Evolutionary conservation across 2,329 filamentous ascomycete species (phyloP).

Genomic region (Coniochaeta prunicola): DNA sequence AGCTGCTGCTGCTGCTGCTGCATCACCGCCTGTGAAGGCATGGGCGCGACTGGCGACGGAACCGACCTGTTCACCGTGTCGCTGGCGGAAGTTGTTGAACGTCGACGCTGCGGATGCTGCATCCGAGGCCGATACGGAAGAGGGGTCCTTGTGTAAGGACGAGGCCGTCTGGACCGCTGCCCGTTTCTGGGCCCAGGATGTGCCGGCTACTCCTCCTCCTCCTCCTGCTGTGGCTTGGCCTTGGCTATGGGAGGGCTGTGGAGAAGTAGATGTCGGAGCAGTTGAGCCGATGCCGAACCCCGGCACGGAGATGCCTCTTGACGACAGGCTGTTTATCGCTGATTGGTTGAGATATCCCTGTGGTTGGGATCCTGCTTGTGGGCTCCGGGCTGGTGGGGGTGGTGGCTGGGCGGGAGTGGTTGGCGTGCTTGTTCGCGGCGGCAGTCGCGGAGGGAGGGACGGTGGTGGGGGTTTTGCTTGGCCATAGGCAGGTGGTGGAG

Average conservation of each 20-base stretch:
- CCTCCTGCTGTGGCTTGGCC: neutral
- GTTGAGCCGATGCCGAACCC: conserved; percentile 60
- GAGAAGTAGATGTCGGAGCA: neutral
- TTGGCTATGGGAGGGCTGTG: neutral
- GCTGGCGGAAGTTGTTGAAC: conserved; percentile 61
- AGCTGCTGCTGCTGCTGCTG: too few relatives aligned
- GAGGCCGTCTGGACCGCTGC: conserved; percentile 54
- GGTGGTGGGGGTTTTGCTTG: conserved; percentile 29
- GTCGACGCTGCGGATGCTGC: conserved; percentile 51
- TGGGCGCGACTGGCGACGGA: conserved; percentile 30
- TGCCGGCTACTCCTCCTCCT: too few relatives aligned
- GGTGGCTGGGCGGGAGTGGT: conserved; percentile 21
- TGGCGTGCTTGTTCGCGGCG: conserved; percentile 44
- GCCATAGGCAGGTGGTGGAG: neutral
- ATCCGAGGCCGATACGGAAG: conserved; percentile 53
- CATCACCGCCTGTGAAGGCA: neutral
- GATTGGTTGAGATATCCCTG: conserved; percentile 38
- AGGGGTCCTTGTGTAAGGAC: conserved; percentile 52
- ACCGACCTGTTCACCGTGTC: conserved; percentile 61
- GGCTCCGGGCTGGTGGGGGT: conserved; percentile 33
- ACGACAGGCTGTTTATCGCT: conserved; percentile 59
- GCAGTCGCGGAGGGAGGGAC: conserved; percentile 60
- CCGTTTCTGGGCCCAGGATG: conserved; percentile 59
- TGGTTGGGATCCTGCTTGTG: conserved; percentile 14
- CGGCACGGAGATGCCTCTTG: conserved; percentile 72